Evolutionary conservation across 257 asterid genomes (phyloP).

Genomic region (Asclepias syriaca): DNA sequence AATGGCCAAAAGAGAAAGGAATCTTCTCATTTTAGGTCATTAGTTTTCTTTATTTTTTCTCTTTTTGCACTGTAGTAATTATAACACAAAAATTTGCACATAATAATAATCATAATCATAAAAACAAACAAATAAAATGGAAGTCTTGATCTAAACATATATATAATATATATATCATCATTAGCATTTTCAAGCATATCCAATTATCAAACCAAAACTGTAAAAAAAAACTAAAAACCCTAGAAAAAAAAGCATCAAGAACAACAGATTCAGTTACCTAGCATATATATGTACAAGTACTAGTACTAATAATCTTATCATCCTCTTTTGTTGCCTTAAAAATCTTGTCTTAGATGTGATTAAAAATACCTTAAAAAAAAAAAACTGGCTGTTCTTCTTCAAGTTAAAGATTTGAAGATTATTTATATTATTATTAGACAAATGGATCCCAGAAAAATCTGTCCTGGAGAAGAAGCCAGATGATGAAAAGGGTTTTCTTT

Average conservation of each 20-base stretch:
- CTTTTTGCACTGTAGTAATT: neutral
- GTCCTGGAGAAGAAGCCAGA: slow-evolving; percentile 11
- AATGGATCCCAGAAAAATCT: slow-evolving; percentile 12
- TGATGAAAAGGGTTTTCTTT: no score
- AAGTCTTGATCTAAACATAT: neutral
- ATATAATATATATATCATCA: slow-evolving; percentile 3
- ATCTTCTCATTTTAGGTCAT: slow-evolving; percentile 23
- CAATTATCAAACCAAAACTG: slow-evolving; percentile 13
- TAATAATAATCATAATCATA: slow-evolving; percentile 12
- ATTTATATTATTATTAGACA: neutral
- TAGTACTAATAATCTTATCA: neutral
- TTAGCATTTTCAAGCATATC: slow-evolving; percentile 17
- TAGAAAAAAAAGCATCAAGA: slow-evolving; percentile 18
- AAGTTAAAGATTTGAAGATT: slow-evolving; percentile 9
- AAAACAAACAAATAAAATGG: slow-evolving; percentile 13
- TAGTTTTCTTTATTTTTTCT: neutral
- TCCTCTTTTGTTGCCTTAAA: slow-evolving; percentile 6
- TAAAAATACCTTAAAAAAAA: slow-evolving; percentile 17
- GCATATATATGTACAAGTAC: slow-evolving; percentile 5
- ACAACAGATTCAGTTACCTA: slow-evolving; percentile 26
- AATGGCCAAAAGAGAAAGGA: slow-evolving; percentile 19
- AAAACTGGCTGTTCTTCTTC: neutral
- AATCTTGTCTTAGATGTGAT: slow-evolving; percentile 20
- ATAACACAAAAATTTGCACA: slow-evolving; percentile 9
- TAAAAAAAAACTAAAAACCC: neutral